These are phyloP conservation scores for Lentinus polychrous DNA, from an alignment of 1,284 basidiomycete species.

Conservation along the genomic window DNA sequence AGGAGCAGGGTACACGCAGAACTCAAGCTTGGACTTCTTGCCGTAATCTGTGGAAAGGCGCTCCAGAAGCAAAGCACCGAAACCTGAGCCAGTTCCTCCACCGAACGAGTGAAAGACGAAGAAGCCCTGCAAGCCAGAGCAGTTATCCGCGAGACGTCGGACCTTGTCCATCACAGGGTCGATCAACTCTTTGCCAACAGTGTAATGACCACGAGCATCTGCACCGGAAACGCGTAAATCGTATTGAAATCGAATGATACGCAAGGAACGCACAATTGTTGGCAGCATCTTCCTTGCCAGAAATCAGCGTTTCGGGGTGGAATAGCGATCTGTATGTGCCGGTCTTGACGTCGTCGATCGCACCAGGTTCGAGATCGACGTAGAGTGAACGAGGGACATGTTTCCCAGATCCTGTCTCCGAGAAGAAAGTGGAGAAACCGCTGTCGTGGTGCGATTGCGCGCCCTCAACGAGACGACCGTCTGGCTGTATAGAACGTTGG, in stretches of 20 bases:
- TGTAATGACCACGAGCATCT: conserved; percentile 99
- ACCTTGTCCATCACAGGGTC: conserved; percentile 94
- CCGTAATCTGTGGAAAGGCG: conserved; percentile 96
- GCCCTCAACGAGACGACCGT: conserved; percentile 53
- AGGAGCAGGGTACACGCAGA: conserved; percentile 95
- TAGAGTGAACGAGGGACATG: conserved; percentile 98
- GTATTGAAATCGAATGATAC: not conserved
- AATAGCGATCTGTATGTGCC: conserved; percentile 94
- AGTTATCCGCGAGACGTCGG: conserved; percentile 95
- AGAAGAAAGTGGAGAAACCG: conserved; percentile 97
- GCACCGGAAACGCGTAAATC: conserved; percentile 9
- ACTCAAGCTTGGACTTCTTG: conserved; percentile 99
- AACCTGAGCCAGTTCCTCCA: conserved; percentile 98
- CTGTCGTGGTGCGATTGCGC: conserved; percentile 62
- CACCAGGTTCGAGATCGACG: conserved; percentile 94
- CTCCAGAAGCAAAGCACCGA: conserved; percentile 95
- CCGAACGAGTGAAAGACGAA: conserved; percentile 99
- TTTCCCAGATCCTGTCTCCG: conserved; percentile 89
- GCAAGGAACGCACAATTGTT: conserved; percentile 81
- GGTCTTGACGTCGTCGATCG: conserved; percentile 93
- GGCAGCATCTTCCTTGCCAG: conserved; percentile 98
- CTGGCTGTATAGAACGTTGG: conserved; percentile 34
- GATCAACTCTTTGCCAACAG: conserved; percentile 93
- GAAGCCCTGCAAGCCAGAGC: conserved; percentile 97
- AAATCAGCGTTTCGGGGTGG: conserved; percentile 98